A percentile compares a stretch with the other conserved stretches of the same genome.
phyloP scores from a whole-genome alignment of 192 early-diverging fungal species.

The Chytriomyces confervae region DNA sequence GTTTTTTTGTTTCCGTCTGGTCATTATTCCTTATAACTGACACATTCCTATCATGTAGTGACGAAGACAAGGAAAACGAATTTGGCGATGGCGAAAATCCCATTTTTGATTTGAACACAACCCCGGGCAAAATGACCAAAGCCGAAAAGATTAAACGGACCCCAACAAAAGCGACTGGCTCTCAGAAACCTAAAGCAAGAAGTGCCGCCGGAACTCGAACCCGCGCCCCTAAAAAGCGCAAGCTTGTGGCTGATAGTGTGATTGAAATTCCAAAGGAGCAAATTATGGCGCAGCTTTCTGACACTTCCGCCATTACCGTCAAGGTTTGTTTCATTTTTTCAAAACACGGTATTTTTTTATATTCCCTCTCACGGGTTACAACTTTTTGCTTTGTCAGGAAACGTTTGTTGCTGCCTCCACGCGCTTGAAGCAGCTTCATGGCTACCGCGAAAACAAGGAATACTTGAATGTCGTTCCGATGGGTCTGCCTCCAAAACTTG shows the following conservation, averaged over 20 bases:
- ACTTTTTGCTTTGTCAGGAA: constrained; percentile 11
- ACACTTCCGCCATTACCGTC: constrained; percentile 62
- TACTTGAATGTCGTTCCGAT: not conserved
- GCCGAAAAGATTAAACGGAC: constrained; percentile 14
- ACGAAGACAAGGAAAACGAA: constrained; percentile 42
- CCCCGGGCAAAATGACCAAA: constrained; percentile 17
- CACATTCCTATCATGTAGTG: not conserved
- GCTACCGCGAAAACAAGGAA: not conserved
- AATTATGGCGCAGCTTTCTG: constrained; percentile 55
- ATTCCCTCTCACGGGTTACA: not conserved
- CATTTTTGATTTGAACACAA: constrained; percentile 8
- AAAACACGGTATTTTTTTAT: not conserved
- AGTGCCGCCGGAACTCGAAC: not conserved
- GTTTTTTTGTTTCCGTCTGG: not conserved
- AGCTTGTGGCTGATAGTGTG: constrained; percentile 64
- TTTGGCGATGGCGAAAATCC: constrained; percentile 38
- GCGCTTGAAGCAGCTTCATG: not conserved
- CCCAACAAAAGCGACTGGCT: constrained; percentile 1
- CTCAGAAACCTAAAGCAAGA: not conserved
- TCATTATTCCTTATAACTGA: not conserved
- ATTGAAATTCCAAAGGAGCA: constrained; percentile 69
- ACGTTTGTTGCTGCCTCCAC: constrained; percentile 7
- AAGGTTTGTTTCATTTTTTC: constrained; percentile 6
- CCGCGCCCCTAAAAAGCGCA: constrained; percentile 51
- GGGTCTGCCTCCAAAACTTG: constrained; percentile 8